Base-by-base conservation (phyloP, 2,329 filamentous ascomycete genomes). In the Sclerotinia glacialis region DNA sequence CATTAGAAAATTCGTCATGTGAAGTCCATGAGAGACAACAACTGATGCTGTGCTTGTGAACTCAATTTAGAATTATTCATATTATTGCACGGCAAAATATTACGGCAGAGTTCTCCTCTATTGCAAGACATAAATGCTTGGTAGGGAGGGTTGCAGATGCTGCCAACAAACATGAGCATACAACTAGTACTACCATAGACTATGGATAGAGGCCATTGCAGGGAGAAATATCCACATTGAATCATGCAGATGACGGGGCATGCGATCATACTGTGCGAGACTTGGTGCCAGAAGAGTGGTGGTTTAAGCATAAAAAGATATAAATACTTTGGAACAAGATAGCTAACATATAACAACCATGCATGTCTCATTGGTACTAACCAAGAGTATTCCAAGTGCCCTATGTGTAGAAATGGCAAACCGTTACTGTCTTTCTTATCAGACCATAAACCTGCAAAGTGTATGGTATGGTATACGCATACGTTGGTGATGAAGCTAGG, bases 11-110 rank as follows among this genome's bases (percentile, higher is more conserved):
- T 12, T 21, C 23, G 14, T 60, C 58, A 46, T 60, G 44, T 60
- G 58, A 60, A 28, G 44, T n/a, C 28, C 28, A 37, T 23, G 23
- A 49, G 16, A 60, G 58, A 60, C 31, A 37, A n/a, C 58, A 60
- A 60, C 31, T 60, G 58, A 60, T 49, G 58, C n/a, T 60, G 58
- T 60, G 58, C 44, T 60, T 60, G 58, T 60, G 44, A 60, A 49
- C 44, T 49, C 42, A 12, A 47, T 34, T 26, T 26, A 5, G 18
- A 12, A 12, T 49, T 21, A 31, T n/a, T n/a, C n/a, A n/a, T 8
- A 34, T 60, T 11, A 37, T 60, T 37, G 18, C 44, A 60, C 28
- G 44, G 21, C 58, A 49, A 60, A 7, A 18, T 26, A 26, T n/a
- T 40, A 12, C 34, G n/a, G 11, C 58, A n/a, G 21, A 49, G 49